A percentile compares a stretch with the other conserved stretches of the same genome.
These are phyloP conservation scores for Citrus glauca DNA, from an alignment of 345 rosid species.

Conservation along the genomic window DNA sequence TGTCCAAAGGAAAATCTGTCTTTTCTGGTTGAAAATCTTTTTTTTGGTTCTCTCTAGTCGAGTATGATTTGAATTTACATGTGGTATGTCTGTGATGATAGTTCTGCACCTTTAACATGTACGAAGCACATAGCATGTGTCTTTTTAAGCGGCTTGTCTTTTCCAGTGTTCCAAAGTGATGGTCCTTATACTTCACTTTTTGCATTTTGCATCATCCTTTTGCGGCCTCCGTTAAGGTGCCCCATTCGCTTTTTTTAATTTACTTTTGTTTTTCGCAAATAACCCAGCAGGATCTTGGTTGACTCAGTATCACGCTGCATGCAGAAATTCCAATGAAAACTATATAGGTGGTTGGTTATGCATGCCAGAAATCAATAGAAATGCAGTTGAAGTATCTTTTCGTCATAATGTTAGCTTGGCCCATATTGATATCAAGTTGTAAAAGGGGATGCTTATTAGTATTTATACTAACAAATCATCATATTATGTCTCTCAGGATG, in stretches of 20 bases:
- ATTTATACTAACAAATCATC: not conserved
- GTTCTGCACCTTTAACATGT: not conserved
- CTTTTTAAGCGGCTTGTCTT: not conserved
- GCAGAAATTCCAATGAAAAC: not conserved
- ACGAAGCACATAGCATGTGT: not conserved
- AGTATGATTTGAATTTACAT: not conserved
- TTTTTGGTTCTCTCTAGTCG: not conserved
- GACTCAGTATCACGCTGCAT: not conserved
- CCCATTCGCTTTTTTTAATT: not conserved
- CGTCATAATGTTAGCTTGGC: not conserved
- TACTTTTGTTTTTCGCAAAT: not conserved
- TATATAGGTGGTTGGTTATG: not conserved
- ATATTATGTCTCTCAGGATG: not conserved
- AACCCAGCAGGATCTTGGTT: not conserved
- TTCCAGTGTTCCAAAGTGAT: not conserved
- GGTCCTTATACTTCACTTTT: not conserved
- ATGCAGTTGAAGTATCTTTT: not conserved
- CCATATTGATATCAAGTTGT: not conserved
- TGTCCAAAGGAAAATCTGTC: not conserved
- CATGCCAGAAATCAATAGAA: not conserved
- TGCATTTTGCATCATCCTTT: not conserved
- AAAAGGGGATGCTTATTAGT: not conserved
- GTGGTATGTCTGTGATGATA: not conserved
- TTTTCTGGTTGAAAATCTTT: not conserved
- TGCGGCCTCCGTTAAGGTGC: not conserved